Evolutionary conservation across 805 yeast species (phyloP), one percentile per base, ranked within the genome.

Genomic region (Kluyveromyces siamensis): DNA sequence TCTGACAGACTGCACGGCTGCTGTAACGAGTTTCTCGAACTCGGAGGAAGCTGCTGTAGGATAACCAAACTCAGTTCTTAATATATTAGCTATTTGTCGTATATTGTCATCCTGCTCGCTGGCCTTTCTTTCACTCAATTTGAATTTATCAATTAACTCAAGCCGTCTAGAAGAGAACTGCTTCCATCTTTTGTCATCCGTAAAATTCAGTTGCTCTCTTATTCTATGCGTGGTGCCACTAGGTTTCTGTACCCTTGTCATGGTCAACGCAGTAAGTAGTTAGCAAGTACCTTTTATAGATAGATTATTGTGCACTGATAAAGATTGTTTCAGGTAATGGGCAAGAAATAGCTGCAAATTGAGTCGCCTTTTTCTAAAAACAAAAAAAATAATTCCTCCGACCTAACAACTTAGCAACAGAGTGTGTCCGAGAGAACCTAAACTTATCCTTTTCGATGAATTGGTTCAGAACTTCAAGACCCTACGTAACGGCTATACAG

Each of bases 1-100:
- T 52, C 98, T 72, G 1, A 87, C 97, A 46, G 95, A 83, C 66
- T 91, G 99, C 27, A 91, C 83, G 1, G 96, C 98, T 9, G 96
- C 95, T 37, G 96, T 72, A 0, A 93, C 97, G 36, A 91, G 73
- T 63, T 84, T 86, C 65, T 89, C 96, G 62, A 91, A 91, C 55
- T 93, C 98, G 1, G 72, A 66, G 27, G 80, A 68, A 13, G 79
- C 73, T 6, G 73, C 75, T 2, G 66, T 67, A 2, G 83, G 77
- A 62, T 81, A 90, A 6, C 80, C 79, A 58, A 87, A 93, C 67
- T 93, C 99, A 1, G 74, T 71, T 58, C 95, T 72, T 42, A 91
- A 70, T 2, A 84, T 75, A 44, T 78, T 77, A 0, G 98, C 96
- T 37, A 95, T 93, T 45, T 78, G 76, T 44, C 75, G 73, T 42